Conservation (phyloP, 202 grass and related monocot genomes). For the Sporobolus alterniflorus region DNA sequence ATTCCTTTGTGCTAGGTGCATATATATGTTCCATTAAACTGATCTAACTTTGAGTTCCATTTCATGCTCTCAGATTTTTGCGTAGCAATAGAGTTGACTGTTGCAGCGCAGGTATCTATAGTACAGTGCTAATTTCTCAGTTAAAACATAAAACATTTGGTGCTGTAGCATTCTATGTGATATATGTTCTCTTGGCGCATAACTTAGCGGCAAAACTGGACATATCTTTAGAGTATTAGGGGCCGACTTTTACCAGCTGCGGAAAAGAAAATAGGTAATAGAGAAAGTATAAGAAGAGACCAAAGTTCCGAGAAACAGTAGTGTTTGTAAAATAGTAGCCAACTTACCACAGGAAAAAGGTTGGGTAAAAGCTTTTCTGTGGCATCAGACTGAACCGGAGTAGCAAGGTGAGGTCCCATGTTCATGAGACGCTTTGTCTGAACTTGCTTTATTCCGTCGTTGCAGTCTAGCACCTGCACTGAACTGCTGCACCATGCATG, state of each 20-base stretch:
- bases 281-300: not conserved
- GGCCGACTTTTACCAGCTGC: not conserved
- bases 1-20: conserved; percentile 50
- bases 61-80: conserved; percentile 4
- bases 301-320: not conserved
- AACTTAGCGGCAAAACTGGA: not conserved
- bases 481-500: not conserved
- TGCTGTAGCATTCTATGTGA: conserved; percentile 9
- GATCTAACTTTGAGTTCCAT: not conserved
- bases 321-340: not conserved
- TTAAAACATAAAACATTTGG: conserved; percentile 18
- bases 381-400: not conserved
- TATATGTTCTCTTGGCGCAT: not conserved
- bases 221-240: not conserved
- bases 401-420: not conserved
- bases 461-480: not conserved
- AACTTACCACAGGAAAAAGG: not conserved
- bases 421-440: not conserved
- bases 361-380: not conserved
- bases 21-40: conserved; percentile 23
- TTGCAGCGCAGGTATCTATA: conserved; percentile 18
- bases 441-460: not conserved
- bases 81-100: conserved; percentile 17
- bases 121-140: conserved; percentile 13
- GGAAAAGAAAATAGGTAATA: not conserved